A percentile compares a stretch with the other conserved stretches of the same genome.
Evolutionary conservation across 768 basidiomycete genomes (phyloP).

Genomic region (Mycena epipterygia): DNA sequence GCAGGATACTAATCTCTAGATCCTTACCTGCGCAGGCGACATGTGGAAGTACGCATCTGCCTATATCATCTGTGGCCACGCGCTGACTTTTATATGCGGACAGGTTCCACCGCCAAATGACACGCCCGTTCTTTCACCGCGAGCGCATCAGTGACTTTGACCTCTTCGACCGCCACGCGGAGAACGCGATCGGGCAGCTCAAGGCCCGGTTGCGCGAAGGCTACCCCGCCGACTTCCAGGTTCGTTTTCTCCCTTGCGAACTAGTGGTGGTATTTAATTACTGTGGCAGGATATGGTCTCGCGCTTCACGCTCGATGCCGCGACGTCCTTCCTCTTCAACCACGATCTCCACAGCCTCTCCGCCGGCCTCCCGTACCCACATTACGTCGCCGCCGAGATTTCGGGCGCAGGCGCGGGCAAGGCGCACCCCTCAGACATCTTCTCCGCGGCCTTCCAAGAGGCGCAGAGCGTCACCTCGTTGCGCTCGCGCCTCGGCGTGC

Average conservation of each 20-base stretch:
- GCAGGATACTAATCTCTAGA: no score
- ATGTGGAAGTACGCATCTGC: constrained; percentile 71
- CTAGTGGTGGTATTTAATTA: no score
- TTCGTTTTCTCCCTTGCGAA: constrained; percentile 33
- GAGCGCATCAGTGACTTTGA: constrained; percentile 75
- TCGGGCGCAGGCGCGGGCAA: neutral
- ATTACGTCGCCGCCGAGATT: constrained; percentile 38
- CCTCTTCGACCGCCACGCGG: constrained; percentile 70
- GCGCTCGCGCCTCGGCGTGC: constrained; percentile 55
- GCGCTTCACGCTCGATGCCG: constrained; percentile 72
- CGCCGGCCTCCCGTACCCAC: constrained; percentile 63
- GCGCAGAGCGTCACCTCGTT: constrained; percentile 58
- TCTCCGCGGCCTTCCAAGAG: constrained; percentile 63
- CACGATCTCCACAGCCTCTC: constrained; percentile 61
- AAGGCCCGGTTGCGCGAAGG: constrained; percentile 60
- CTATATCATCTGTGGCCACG: no score
- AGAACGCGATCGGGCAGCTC: constrained; percentile 59
- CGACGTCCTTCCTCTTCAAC: constrained; percentile 70
- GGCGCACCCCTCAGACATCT: constrained; percentile 39
- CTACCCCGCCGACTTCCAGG: constrained; percentile 72
- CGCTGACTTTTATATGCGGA: neutral
- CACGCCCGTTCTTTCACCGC: constrained; percentile 77
- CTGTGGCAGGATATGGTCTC: constrained; percentile 60
- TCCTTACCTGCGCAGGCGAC: constrained; percentile 43
- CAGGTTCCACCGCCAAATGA: constrained; percentile 76